Evolutionary conservation across 352 stramenopile species (phyloP).

Genomic region (Globisporangium okanoganense): DNA sequence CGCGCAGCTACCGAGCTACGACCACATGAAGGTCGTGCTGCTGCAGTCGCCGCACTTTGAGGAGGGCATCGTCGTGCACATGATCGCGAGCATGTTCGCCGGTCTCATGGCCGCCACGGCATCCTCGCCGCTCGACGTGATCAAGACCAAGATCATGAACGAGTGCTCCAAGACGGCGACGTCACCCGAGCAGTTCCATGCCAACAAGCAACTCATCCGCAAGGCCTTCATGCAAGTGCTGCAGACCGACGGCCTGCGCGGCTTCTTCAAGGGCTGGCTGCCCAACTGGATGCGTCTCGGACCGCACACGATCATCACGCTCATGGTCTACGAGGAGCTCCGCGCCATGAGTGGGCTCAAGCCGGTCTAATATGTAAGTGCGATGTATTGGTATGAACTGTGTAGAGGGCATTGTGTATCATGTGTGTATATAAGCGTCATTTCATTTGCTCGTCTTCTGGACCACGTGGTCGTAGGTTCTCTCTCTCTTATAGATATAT

Average conservation of each 20-base stretch:
- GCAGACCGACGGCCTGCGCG: constrained; percentile 48
- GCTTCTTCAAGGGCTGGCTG: constrained; percentile 78
- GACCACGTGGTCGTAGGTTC: neutral
- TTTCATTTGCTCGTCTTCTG: neutral
- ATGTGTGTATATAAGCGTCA: neutral
- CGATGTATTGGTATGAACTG: neutral
- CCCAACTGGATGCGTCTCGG: constrained; percentile 73
- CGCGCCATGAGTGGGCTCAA: constrained; percentile 44
- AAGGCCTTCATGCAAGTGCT: constrained; percentile 50
- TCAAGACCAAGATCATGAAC: constrained; percentile 88
- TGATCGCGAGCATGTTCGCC: constrained; percentile 68
- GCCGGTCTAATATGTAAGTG: constrained; percentile 32
- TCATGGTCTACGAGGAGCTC: constrained; percentile 73
- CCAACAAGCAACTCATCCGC: constrained; percentile 37
- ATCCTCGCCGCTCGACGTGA: constrained; percentile 73
- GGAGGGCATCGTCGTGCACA: constrained; percentile 61
- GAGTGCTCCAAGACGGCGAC: constrained; percentile 44
- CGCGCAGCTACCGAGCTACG: constrained; percentile 73
- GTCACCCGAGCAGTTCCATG: constrained; percentile 25
- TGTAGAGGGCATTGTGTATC: neutral
- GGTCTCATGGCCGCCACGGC: constrained; percentile 63
- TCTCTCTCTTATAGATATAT: constrained; percentile 3
- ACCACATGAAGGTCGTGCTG: constrained; percentile 73
- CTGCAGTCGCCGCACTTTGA: constrained; percentile 42
- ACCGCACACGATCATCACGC: constrained; percentile 73